phyloP scores from a whole-genome alignment of 257 asterid genomes.

The Apocynum venetum region DNA sequence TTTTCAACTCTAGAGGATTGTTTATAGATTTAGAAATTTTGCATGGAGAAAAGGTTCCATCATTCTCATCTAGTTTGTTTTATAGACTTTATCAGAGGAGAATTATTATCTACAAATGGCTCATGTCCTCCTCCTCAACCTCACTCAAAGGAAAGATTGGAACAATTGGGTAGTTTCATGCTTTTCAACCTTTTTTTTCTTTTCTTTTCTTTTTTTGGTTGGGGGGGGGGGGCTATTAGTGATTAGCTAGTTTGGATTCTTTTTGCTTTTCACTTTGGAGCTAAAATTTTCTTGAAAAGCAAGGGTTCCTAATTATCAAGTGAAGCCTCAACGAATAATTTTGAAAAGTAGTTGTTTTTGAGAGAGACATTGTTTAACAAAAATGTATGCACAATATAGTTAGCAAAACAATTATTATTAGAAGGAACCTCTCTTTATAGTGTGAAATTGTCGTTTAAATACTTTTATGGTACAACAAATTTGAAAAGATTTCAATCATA shows the following conservation, averaged over 20 bases:
- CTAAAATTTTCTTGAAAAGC: no score
- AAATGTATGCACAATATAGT: background rate
- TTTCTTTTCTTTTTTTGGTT: background rate
- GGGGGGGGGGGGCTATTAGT: no score
- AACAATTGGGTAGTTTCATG: background rate
- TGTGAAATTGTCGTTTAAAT: background rate
- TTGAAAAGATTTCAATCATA: no score
- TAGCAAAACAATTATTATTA: no score
- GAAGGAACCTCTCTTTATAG: background rate
- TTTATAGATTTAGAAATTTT: background rate
- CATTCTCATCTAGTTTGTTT: background rate
- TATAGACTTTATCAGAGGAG: background rate
- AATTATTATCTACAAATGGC: background rate
- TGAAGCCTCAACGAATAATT: background rate
- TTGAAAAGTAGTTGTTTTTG: background rate
- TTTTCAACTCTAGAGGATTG: background rate
- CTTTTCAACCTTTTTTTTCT: background rate
- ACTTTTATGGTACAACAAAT: background rate
- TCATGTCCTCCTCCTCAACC: slow-evolving; percentile 1
- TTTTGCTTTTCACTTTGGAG: no score
- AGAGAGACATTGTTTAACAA: background rate
- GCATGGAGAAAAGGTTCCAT: slow-evolving; percentile 1
- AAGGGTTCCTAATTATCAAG: background rate
- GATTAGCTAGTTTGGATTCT: no score
- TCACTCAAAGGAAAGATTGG: background rate